Base-by-base conservation (phyloP, 2,329 filamentous ascomycete genomes). In the Orbilia quercus region DNA sequence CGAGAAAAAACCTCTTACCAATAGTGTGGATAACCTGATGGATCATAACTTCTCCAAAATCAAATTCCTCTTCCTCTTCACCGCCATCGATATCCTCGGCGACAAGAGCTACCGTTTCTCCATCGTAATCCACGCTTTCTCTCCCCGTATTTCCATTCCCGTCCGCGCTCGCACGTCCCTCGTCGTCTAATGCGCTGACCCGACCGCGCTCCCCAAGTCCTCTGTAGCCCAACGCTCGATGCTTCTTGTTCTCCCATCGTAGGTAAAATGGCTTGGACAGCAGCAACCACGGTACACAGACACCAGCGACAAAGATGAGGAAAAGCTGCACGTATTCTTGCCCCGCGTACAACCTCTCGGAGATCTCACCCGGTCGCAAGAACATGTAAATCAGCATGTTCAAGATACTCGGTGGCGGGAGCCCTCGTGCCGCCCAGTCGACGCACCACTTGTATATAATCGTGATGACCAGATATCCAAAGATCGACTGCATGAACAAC, bases 321-420 rank as follows among this genome's bases (percentile, higher is more conserved):
- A 91, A 80, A 11, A 91, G 83, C 81, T 99, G 95, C 0, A 99
- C 85, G 1, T 80, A 80, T 12, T 84, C 86, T 81, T 99, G 95
- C 44, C 91, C 91, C 20, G 83, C 80, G 80, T 96, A 99, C 3
- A 99, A 85, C 20, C 70, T 67, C 53, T 91, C 89, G 14, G 89
- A 79, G 23, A 90, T 82, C 0, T 82, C 90, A 57, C 92, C 92
- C 2, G 95, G 95, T 75, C 89, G 88, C 77, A 99, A 83, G 84
- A 99, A 99, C 96, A 99, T 99, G 86, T 97, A 97, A 79, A 99
- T 99, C 79, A 99, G 85, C 94, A 98, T 98, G 86, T 99, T 99
- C 75, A 99, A 84, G 72, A 99, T 85, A 78, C 92, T 92, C 1
- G 96, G 95, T 0, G 96, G 91, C 75, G 87, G 85, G 77, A 85